These are phyloP conservation scores for Colletotrichum falcatum DNA, from an alignment of 2,329 filamentous ascomycete genomes.

Conservation along the genomic window DNA sequence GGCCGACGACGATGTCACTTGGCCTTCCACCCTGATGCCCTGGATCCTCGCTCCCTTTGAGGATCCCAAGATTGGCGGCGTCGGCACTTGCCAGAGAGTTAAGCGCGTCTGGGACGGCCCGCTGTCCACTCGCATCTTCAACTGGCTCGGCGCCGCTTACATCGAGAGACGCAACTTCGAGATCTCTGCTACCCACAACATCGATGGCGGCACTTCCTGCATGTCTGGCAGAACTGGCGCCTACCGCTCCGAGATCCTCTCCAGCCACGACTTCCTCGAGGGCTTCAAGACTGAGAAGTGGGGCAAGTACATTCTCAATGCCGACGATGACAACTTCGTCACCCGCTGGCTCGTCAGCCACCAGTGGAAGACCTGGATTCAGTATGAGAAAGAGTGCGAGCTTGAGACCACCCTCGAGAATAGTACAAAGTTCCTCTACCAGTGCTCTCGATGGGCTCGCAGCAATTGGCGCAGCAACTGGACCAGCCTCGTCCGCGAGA, in stretches of 20 bases:
- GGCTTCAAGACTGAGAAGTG: constrained; percentile 93
- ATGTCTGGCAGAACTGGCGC: constrained; percentile 95
- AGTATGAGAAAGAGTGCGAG: constrained; percentile 91
- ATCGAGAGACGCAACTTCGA: constrained; percentile 96
- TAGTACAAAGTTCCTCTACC: constrained; percentile 88
- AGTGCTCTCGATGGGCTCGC: constrained; percentile 94
- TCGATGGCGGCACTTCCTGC: constrained; percentile 96
- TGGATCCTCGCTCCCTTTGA: constrained; percentile 97
- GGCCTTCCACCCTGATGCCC: constrained; percentile 85
- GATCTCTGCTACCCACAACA: constrained; percentile 93
- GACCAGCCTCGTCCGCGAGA: constrained; percentile 87
- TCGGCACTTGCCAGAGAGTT: constrained; percentile 91
- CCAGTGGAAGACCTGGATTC: constrained; percentile 93
- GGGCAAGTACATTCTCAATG: constrained; percentile 90
- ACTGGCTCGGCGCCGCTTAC: constrained; percentile 92
- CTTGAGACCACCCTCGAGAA: constrained; percentile 94
- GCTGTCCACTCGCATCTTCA: constrained; percentile 76
- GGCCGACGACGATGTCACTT: constrained; percentile 95
- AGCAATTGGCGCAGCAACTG: constrained; percentile 99
- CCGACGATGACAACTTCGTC: constrained; percentile 98
- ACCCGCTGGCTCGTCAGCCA: constrained; percentile 95
- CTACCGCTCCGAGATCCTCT: constrained; percentile 89
- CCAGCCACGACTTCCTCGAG: constrained; percentile 85
- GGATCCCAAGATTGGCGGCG: constrained; percentile 83
- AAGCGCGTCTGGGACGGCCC: constrained; percentile 74